Evolutionary conservation across 441 rosid genomes (phyloP).

Genomic region (Adansonia grandidieri): DNA sequence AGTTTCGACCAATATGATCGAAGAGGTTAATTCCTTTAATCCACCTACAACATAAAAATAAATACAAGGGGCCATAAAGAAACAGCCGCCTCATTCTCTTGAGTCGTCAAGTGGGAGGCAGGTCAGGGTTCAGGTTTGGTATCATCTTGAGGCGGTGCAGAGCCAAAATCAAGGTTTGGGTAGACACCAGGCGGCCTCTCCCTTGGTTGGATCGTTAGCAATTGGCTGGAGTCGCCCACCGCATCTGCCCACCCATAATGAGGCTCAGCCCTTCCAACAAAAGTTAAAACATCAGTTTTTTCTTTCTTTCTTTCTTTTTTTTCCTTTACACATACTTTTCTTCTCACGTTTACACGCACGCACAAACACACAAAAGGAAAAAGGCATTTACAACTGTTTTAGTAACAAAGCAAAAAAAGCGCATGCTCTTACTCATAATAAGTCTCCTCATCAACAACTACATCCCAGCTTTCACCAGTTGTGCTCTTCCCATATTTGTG

Average conservation of each 20-base stretch:
- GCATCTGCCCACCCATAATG: conserved; percentile 97
- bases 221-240: conserved; percentile 83
- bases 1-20: conserved; percentile 30
- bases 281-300: conserved; percentile 12
- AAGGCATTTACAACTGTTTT: background rate
- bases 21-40: conserved; percentile 13
- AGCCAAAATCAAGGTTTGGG: conserved; percentile 70
- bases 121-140: conserved; percentile 40
- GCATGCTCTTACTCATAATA: conserved; percentile 74
- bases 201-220: conserved; percentile 72
- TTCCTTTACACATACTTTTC: too few species aligned
- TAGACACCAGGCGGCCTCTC: conserved; percentile 86
- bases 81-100: conserved; percentile 10
- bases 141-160: conserved; percentile 50
- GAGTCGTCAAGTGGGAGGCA: conserved; percentile 29
- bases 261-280: conserved; percentile 74
- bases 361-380: background rate
- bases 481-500: conserved; percentile 98
- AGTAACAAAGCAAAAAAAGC: background rate
- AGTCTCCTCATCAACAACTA: conserved; percentile 93
- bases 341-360: background rate
- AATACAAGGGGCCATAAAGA: conserved; percentile 7
- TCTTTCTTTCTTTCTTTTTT: too few species aligned
- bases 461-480: conserved; percentile 98
- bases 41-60: conserved; percentile 24